These are phyloP conservation scores for Myxozyma lipomycoides DNA, from an alignment of 805 yeast genomes.

Conservation along the genomic window DNA sequence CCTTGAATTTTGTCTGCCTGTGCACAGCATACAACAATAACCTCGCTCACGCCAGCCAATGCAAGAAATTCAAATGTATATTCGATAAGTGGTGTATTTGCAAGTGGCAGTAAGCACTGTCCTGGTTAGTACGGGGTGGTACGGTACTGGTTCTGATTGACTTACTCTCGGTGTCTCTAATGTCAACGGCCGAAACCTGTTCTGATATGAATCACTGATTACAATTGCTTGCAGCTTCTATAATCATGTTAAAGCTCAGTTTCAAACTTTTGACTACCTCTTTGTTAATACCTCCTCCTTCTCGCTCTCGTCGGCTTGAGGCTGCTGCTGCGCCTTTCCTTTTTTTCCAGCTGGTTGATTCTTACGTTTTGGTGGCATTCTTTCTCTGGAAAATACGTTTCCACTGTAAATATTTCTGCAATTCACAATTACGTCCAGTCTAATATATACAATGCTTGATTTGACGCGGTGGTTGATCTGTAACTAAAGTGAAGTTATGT, in stretches of 20 bases:
- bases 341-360: conserved; percentile 12
- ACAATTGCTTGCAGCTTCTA: conserved; percentile 87
- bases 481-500: no score
- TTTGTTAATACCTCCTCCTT: conserved; percentile 13
- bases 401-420: not conserved
- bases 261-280: not conserved
- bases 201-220: conserved; percentile 87
- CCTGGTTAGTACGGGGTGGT: no score
- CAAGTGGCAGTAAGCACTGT: conserved; percentile 78
- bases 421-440: not conserved
- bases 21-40: conserved; percentile 80
- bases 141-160: not conserved
- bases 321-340: conserved; percentile 1
- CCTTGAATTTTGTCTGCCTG: conserved; percentile 85
- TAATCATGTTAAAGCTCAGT: not conserved
- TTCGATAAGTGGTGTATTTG: conserved; percentile 89
- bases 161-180: conserved; percentile 66
- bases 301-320: conserved; percentile 11
- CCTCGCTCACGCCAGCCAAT: conserved; percentile 84
- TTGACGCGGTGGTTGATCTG: no score
- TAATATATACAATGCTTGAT: no score
- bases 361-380: conserved; percentile 19
- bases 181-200: conserved; percentile 89
- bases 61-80: conserved; percentile 94
- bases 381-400: not conserved